Base-by-base conservation (phyloP, 2,329 filamentous ascomycete species). In the Calonectria naviculata region DNA sequence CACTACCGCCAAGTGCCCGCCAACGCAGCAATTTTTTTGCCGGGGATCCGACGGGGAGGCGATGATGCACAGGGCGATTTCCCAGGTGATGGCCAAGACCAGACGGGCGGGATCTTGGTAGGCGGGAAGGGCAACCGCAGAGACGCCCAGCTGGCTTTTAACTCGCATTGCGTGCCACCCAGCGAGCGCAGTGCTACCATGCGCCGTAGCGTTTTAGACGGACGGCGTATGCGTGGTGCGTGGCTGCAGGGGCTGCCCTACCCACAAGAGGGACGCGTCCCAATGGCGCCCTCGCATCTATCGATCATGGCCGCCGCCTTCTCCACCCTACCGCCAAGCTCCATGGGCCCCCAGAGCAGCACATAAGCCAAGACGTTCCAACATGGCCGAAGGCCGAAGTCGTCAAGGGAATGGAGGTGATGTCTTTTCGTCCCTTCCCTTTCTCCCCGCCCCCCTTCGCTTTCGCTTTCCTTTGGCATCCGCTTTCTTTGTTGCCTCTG, bases 321-420 rank as follows among this genome's bases (percentile, higher is more conserved):
- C 52, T 41, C 52, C 52, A 58, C 52, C 52, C 31, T 31, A 31
- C 52, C 31, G 52, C 31, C 52, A 56, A 56, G 52, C 31, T 10
- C 52, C 52, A 8, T 38, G 52, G 31, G 34, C 52, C 52, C 47
- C 52, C 52, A 56, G 29, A 56, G 52, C n/a, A 56, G 52, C 52
- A 58, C 52, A 58, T 38, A 58, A 58, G 52, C 52, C 52, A 58
- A 34, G 52, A 38, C 34, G 52, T 58, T 58, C 52, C 52, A 58
- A 58, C 31, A 58, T 38, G 52, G 34, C 52, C 52, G 52, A 58
- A 58, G 21, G 13, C 52, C 52, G 52, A 58, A 58, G 52, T 26
- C 21, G 52, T 38, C 52, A 38, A 38, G 34, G 52, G 31, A 58
- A 58, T 58, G 31, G 13, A 15, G 34, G 52, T 17, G 38, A 38